These are phyloP conservation scores for Apiotrichum porosum DNA, from an alignment of 1,284 basidiomycete genomes.

Conservation along the genomic window DNA sequence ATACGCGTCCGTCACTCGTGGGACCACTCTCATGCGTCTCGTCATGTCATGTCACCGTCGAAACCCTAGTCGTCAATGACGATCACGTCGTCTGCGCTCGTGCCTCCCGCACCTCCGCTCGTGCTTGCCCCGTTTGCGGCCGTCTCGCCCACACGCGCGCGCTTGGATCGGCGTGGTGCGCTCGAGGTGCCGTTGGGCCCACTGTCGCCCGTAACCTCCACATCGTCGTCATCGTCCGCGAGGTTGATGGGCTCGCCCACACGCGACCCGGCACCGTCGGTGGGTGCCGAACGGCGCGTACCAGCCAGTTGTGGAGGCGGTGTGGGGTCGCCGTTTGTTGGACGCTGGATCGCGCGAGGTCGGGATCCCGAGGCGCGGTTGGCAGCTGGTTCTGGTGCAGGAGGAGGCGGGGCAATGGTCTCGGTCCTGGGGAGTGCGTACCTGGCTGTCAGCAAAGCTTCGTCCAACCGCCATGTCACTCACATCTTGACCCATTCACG, in stretches of 20 bases:
- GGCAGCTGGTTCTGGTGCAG: not conserved
- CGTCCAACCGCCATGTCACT: constrained; percentile 41
- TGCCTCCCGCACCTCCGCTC: no score
- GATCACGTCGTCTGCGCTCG: constrained; percentile 30
- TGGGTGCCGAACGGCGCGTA: constrained; percentile 5
- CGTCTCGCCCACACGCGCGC: constrained; percentile 2
- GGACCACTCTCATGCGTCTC: no score
- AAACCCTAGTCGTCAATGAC: constrained; percentile 35
- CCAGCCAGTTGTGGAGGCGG: constrained; percentile 6
- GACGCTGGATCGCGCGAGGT: constrained; percentile 12
- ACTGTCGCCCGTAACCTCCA: constrained; percentile 4
- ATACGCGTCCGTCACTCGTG: no score
- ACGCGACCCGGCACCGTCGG: constrained; percentile 3
- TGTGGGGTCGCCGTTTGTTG: constrained; percentile 11
- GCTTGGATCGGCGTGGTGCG: constrained; percentile 7
- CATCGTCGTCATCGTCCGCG: constrained; percentile 8
- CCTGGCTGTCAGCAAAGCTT: constrained; percentile 6
- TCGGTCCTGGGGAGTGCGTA: constrained; percentile 30
- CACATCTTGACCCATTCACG: constrained; percentile 92
- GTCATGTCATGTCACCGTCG: no score
- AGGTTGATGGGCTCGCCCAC: constrained; percentile 11
- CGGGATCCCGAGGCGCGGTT: constrained; percentile 7
- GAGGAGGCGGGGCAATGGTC: constrained; percentile 1
- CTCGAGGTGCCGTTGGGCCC: not conserved
- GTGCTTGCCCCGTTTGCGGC: not conserved